Evolutionary conservation across 257 asterid genomes (phyloP), one percentile per base, ranked within the genome.

Genomic region (Solanum medicagineum): DNA sequence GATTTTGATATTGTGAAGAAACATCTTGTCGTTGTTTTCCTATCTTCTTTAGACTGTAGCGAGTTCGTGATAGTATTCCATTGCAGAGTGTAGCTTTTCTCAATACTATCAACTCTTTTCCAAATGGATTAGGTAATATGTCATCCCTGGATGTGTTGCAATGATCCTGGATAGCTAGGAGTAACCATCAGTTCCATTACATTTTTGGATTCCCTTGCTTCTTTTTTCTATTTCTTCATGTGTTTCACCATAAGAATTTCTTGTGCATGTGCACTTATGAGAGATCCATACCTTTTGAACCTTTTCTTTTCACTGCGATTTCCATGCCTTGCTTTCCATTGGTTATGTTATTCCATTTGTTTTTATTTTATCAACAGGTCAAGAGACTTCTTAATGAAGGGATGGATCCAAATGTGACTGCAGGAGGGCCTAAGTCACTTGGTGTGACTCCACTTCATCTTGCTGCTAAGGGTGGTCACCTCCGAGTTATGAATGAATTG

Each of bases 371-470:
- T 66, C 14, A 44, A 79, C 86, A 96, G 99, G 98, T 96, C 86
- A 92, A 88, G 84, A 95, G 93, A 63, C 98, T 95, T 80, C 97
- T 96, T 68, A 53, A 91, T 60, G 97, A 96, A 85, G 99, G 99
- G 86, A 92, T 89, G 90, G 93, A 95, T 90, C 97, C 90, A 66
- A 96, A 96, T 87, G 96, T 92, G 81, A 93, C 93, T 87, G 99
- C 99, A 1, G 91, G 95, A 92, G 98, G 99, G 3, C 96, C 97
- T 82, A 94, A 95, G 87, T 79, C 99, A n/a, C 94, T 89, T 56
- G 98, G 98, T 60, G 89, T 94, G 88, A 96, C 98, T 87, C 99
- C 99, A 45, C 97, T 97, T 85, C 99, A 97, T 89, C 97, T 97
- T 84, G 99, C 99, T 83, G 98, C 99, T 86, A 94, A 95, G 89